Base-by-base conservation (phyloP, 1,284 basidiomycete species). In the Rhodotorula sp. region DNA sequence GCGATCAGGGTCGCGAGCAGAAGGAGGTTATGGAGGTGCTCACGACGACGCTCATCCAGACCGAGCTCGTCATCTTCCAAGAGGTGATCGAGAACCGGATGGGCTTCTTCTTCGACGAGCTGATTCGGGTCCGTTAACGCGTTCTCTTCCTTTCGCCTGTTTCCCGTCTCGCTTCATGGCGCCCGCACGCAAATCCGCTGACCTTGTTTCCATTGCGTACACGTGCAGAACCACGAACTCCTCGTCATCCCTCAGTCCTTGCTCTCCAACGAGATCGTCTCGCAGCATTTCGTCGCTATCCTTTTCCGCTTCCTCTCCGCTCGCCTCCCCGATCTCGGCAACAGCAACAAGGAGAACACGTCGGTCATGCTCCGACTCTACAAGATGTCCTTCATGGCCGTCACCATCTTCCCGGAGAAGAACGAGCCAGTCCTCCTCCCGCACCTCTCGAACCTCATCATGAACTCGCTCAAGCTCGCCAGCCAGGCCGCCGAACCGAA, bases 301-400 rank as follows among this genome's bases (percentile, higher is more conserved):
- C 87, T 97, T 46, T 87, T 99, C 69, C 88, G 90, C 60, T 94
- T 93, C 82, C 87, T 99, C 62, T 89, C 97, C 68, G 88, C 89
- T 46, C 87, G 90, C 61, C 87, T 99, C 21, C 90, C 90, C 43
- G 84, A 90, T 60, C 87, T 99, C 3, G 96, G 95, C 63, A 76
- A 73, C 59, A 71, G 67, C 61, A 90, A 93, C 78, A 83, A 84
- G 72, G 85, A 89, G 76, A 89, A 88, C 16, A 89, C 91, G 3
- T 88, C 90, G 1, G 88, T 91, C 57, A 91, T 91, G 16, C 89
- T 99, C 70, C 88, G 93, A 64, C 85, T 98, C 70, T 99, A 94
- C 88, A 99, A 98, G 84, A 91, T 97, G 87, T 91, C 93, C 14
- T 99, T 99, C 83, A 87, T 88, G 76, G 92, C 96, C 4, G 93